Conservation (phyloP, 768 basidiomycete genomes). For the Amanita muscaria region DNA sequence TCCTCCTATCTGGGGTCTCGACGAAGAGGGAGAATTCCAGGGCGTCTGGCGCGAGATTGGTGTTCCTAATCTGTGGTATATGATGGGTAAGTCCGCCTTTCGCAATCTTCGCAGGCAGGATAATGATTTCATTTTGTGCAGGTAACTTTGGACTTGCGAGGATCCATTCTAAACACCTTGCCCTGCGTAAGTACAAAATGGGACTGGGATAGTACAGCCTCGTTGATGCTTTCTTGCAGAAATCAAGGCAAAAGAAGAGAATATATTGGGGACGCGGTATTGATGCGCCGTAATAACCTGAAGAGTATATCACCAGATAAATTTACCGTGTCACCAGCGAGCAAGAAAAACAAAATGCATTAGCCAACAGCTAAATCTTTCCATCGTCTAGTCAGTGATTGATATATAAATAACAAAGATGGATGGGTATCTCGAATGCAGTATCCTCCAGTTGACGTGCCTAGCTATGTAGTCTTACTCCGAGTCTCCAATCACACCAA, state of each 20-base stretch:
- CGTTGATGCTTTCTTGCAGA: conserved; percentile 1
- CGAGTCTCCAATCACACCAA: conserved; percentile 17
- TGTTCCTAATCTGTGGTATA: conserved; percentile 45
- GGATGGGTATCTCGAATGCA: no score
- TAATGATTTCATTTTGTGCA: conserved; percentile 16
- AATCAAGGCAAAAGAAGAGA: conserved; percentile 17
- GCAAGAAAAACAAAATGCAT: no score
- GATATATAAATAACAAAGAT: no score
- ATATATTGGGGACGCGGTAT: conserved; percentile 12
- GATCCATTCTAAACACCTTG: conserved; percentile 54
- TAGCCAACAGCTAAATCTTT: no score
- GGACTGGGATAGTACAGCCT: no score
- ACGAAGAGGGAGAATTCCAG: conserved; percentile 54
- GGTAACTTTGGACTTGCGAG: conserved; percentile 42
- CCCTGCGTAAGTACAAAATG: conserved; percentile 41
- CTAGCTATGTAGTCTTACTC: no score
- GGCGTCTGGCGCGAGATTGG: conserved; percentile 44
- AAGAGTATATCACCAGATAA: no score
- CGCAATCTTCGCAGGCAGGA: no score
- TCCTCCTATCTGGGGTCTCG: conserved; percentile 55
- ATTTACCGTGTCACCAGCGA: no score
- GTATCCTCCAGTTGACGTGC: no score
- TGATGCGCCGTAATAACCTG: no score
- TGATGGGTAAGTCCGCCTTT: conserved; percentile 45
- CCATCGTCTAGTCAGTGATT: no score